phyloP scores from a whole-genome alignment of 306 rosid genomes.

The Begonia loranthoides region DNA sequence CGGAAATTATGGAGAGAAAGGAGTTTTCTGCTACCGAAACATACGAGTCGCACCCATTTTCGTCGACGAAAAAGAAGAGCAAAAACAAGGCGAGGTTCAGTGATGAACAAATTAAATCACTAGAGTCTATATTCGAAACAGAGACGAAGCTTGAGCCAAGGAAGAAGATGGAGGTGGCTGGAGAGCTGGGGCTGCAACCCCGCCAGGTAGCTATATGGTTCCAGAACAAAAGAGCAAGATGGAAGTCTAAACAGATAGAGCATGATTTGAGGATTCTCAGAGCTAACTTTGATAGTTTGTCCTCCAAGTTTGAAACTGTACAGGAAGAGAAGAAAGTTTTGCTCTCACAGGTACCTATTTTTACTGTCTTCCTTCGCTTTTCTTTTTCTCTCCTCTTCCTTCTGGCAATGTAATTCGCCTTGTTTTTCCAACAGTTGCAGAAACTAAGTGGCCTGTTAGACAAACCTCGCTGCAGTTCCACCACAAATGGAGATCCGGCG shows the following conservation, averaged over 20 bases:
- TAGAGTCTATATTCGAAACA: conserved; percentile 63
- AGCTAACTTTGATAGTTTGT: conserved; percentile 47
- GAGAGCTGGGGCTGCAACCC: conserved; percentile 82
- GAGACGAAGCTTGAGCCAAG: conserved; percentile 77
- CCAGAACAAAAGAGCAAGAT: conserved; percentile 90
- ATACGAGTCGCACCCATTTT: conserved; percentile 1
- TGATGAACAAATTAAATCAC: conserved; percentile 56
- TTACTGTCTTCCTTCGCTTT: conserved; percentile 4
- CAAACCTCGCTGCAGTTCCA: conserved; percentile 8
- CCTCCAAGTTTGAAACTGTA: conserved; percentile 43
- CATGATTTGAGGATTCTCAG: conserved; percentile 50
- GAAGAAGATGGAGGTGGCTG: conserved; percentile 68
- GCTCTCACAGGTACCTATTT: conserved; percentile 44
- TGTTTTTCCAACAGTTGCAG: conserved; percentile 29
- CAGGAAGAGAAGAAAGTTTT: conserved; percentile 66
- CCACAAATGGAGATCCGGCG: conserved; percentile 15
- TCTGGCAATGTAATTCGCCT: neutral
- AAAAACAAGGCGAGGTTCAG: conserved; percentile 59
- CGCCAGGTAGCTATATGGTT: conserved; percentile 96
- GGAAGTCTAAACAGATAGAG: conserved; percentile 81
- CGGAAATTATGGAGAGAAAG: conserved; percentile 35
- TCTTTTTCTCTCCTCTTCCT: neutral
- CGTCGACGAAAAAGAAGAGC: conserved; percentile 2
- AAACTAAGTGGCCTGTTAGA: conserved; percentile 32
- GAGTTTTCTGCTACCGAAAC: conserved; percentile 8